These are phyloP conservation scores for Grigorovia transvaalensis DNA, from an alignment of 805 yeast species.

Conservation along the genomic window DNA sequence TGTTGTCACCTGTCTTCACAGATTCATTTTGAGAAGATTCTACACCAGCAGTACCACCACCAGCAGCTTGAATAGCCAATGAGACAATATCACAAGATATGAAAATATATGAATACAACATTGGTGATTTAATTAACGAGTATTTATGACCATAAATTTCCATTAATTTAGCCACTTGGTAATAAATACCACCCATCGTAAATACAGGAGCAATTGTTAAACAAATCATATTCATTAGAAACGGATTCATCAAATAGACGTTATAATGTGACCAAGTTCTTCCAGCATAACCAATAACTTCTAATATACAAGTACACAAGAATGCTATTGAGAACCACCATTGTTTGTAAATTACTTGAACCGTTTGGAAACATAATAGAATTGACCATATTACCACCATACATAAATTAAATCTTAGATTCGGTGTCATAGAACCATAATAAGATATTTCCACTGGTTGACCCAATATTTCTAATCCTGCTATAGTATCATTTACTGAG, in stretches of 20 bases:
- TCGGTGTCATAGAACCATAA: slow-evolving; percentile 40
- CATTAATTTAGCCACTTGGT: slow-evolving; percentile 53
- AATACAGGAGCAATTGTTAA: slow-evolving; percentile 76
- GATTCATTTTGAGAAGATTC: slow-evolving; percentile 27
- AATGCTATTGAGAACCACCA: slow-evolving; percentile 59
- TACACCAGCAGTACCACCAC: slow-evolving; percentile 63
- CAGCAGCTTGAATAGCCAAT: slow-evolving; percentile 57
- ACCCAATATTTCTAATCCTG: slow-evolving; percentile 34
- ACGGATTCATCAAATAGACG: slow-evolving; percentile 31
- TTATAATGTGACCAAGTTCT: slow-evolving; percentile 39
- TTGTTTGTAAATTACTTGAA: slow-evolving; percentile 40
- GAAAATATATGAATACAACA: slow-evolving; percentile 43
- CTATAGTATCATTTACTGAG: slow-evolving; percentile 25
- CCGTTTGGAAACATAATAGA: slow-evolving; percentile 33
- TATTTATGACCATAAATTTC: slow-evolving; percentile 49
- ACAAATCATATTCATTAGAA: slow-evolving; percentile 53
- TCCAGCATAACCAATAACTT: slow-evolving; percentile 59
- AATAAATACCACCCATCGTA: slow-evolving; percentile 76
- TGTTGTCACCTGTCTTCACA: slow-evolving; percentile 16
- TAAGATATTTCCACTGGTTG: slow-evolving; percentile 18
- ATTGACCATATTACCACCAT: slow-evolving; percentile 47
- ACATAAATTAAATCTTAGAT: slow-evolving; percentile 46
- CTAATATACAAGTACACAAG: slow-evolving; percentile 46
- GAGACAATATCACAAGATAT: slow-evolving; percentile 56
- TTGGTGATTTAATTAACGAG: slow-evolving; percentile 33